Conservation (phyloP, 2,329 filamentous ascomycete species). For the Diaporthe eres region DNA sequence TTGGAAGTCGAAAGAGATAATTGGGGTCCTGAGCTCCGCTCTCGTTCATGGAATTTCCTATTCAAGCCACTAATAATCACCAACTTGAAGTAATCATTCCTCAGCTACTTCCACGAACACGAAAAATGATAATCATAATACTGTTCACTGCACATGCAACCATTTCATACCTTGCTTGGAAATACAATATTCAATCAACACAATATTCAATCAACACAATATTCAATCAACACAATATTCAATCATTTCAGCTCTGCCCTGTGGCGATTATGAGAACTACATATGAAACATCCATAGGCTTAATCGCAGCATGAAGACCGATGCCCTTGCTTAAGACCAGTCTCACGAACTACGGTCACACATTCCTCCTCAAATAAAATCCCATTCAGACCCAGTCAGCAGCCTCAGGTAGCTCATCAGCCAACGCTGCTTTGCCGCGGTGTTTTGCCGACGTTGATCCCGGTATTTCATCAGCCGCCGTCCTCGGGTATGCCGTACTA, state of each 20-base stretch:
- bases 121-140: background rate
- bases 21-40: background rate
- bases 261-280: background rate
- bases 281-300: background rate
- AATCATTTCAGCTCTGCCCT: background rate
- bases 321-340: background rate
- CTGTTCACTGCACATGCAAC: background rate
- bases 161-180: background rate
- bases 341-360: background rate
- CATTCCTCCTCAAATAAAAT: background rate
- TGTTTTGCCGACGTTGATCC: background rate
- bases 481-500: background rate
- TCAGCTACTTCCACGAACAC: background rate
- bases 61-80: background rate
- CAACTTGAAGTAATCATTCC: background rate
- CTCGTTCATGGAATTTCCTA: background rate
- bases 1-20: background rate
- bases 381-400: background rate
- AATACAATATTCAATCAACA: too few species aligned
- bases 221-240: too few species aligned
- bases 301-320: background rate
- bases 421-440: background rate
- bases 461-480: background rate
- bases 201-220: too few species aligned
- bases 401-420: conserved; percentile 1